A percentile compares a stretch with the other conserved stretches of the same genome.
Evolutionary conservation across 148 eudicot species (phyloP).

Genomic region (Vaccinium myrtillus): DNA sequence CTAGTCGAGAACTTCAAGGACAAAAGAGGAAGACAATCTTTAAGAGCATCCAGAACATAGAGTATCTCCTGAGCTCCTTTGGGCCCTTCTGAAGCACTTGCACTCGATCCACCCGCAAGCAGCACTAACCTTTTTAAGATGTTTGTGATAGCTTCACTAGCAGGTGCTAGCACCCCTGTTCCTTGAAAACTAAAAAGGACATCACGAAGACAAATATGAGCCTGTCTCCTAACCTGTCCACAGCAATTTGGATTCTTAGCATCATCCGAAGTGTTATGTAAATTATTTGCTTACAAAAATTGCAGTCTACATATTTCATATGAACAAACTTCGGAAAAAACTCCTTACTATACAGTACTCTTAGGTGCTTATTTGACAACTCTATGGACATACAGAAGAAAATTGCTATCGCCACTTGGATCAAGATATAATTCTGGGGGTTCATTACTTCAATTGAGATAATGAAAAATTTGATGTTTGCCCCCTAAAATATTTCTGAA

Average conservation of each 20-base stretch:
- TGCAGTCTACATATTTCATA: neutral
- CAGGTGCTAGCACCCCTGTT: constrained; percentile 54
- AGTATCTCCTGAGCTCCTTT: constrained; percentile 86
- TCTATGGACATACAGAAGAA: neutral
- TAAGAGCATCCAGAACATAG: constrained; percentile 74
- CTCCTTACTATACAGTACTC: neutral
- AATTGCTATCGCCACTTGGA: neutral
- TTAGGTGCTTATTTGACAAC: neutral
- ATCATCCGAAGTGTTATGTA: neutral
- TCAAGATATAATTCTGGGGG: neutral
- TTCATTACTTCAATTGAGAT: too few relatives aligned
- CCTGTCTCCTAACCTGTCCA: constrained; percentile 65
- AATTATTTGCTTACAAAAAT: neutral
- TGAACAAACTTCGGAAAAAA: neutral
- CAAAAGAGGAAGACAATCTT: constrained; percentile 69
- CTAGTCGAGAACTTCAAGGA: constrained; percentile 51
- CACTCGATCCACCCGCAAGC: constrained; percentile 66
- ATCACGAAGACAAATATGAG: constrained; percentile 65
- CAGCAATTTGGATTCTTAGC: neutral
- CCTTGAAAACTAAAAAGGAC: constrained; percentile 61
- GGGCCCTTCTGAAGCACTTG: constrained; percentile 48
- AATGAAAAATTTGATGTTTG: neutral
- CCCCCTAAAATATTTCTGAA: neutral
- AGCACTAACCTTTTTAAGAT: constrained; percentile 67
- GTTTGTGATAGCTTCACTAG: constrained; percentile 75